A percentile compares a stretch with the other conserved stretches of the same genome.
Evolutionary conservation across 1,284 basidiomycete genomes (phyloP).

Genomic region (Stereum hirsutum): DNA sequence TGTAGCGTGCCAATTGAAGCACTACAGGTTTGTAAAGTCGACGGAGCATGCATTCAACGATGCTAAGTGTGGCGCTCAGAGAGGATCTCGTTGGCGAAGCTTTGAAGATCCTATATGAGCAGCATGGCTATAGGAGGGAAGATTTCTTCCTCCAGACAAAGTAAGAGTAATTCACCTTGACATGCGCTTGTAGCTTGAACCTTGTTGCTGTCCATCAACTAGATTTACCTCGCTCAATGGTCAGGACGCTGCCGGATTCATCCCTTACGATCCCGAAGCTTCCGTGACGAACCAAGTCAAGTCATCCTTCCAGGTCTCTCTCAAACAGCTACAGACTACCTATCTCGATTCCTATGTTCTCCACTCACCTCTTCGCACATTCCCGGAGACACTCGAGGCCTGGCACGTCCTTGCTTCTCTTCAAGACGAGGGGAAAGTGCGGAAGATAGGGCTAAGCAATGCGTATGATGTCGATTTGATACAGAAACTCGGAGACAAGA

Average conservation of each 20-base stretch:
- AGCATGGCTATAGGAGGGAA: slow-evolving; percentile 26
- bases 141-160: slow-evolving; percentile 55
- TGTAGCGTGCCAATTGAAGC: slow-evolving; percentile 66
- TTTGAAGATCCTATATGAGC: slow-evolving; percentile 29
- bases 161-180: slow-evolving; percentile 25
- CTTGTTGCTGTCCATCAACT: background rate
- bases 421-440: slow-evolving; percentile 54
- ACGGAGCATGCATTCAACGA: background rate
- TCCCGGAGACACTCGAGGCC: slow-evolving; percentile 52
- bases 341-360: slow-evolving; percentile 72
- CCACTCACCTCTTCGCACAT: slow-evolving; percentile 61
- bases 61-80: slow-evolving; percentile 24
- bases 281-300: slow-evolving; percentile 52
- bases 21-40: slow-evolving; percentile 46
- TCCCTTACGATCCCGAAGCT: slow-evolving; percentile 59
- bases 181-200: background rate
- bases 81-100: slow-evolving; percentile 76
- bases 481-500: slow-evolving; percentile 37
- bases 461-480: slow-evolving; percentile 57
- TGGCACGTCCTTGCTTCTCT: slow-evolving; percentile 53
- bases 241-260: slow-evolving; percentile 56
- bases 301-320: slow-evolving; percentile 53
- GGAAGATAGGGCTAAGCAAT: slow-evolving; percentile 68
- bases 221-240: slow-evolving; percentile 69
- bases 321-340: slow-evolving; percentile 56